These are phyloP conservation scores for Porodaedalea pini DNA, from an alignment of 1,284 basidiomycete species.

Conservation along the genomic window DNA sequence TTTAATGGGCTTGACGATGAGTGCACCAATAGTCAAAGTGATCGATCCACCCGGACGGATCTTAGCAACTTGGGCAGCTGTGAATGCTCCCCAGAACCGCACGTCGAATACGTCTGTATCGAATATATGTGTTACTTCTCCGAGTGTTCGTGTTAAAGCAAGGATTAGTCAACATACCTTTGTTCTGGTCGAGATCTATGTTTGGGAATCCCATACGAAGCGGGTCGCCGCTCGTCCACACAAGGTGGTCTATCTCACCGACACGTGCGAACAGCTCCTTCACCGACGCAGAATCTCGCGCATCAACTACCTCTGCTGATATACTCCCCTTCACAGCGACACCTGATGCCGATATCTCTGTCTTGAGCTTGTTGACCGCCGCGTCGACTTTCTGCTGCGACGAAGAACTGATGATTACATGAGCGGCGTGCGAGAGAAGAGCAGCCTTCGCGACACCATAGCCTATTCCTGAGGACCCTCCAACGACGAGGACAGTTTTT, in stretches of 20 bases:
- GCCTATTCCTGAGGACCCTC: slow-evolving; percentile 24
- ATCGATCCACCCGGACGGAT: slow-evolving; percentile 21
- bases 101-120: slow-evolving; percentile 22
- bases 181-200: slow-evolving; percentile 16
- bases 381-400: slow-evolving; percentile 15
- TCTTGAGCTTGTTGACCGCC: slow-evolving; percentile 11
- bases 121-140: not conserved
- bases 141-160: too few species aligned
- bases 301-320: slow-evolving; percentile 20
- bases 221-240: slow-evolving; percentile 23
- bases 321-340: slow-evolving; percentile 9
- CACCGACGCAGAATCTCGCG: slow-evolving; percentile 2
- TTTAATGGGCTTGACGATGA: slow-evolving; percentile 18
- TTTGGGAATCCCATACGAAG: slow-evolving; percentile 15
- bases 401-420: slow-evolving; percentile 23
- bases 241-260: slow-evolving; percentile 24
- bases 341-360: not conserved
- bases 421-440: slow-evolving; percentile 18
- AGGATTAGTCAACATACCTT: slow-evolving; percentile 14
- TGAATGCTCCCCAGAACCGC: slow-evolving; percentile 24
- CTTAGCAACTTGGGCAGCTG: slow-evolving; percentile 22
- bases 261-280: slow-evolving; percentile 16
- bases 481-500: slow-evolving; percentile 22
- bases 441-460: slow-evolving; percentile 21
- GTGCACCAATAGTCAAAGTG: slow-evolving; percentile 22